Evolutionary conservation across 2,329 filamentous ascomycete species (phyloP).

Genomic region (Alternaria angustiovoidea): DNA sequence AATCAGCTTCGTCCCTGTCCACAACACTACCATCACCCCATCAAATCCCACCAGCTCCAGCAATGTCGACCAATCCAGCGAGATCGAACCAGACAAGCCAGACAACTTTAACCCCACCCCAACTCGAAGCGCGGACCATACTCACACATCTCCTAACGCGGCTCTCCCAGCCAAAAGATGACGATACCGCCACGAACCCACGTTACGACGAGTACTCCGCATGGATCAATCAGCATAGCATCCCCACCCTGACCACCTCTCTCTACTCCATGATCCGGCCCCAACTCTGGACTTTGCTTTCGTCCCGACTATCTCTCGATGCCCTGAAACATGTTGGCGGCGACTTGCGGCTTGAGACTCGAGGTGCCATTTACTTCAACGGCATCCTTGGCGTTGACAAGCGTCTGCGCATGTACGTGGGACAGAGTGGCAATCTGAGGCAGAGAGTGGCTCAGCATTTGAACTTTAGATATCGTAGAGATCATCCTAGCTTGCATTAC

Average conservation of each 20-base stretch:
- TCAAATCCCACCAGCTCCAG: background rate
- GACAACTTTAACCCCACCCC: slow-evolving; percentile 18
- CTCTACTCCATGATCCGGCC: slow-evolving; percentile 32
- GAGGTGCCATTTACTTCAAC: slow-evolving; percentile 37
- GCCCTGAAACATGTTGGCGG: slow-evolving; percentile 34
- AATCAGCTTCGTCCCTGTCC: background rate
- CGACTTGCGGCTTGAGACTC: slow-evolving; percentile 31
- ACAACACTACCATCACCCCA: background rate
- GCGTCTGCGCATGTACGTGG: slow-evolving; percentile 39
- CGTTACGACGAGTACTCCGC: slow-evolving; percentile 27
- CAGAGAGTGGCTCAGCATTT: slow-evolving; percentile 40
- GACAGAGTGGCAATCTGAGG: slow-evolving; percentile 40
- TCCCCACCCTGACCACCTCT: slow-evolving; percentile 26
- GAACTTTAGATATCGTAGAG: slow-evolving; percentile 47
- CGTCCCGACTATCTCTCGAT: slow-evolving; percentile 31
- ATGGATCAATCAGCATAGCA: slow-evolving; percentile 29
- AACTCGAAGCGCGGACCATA: slow-evolving; percentile 36
- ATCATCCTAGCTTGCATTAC: slow-evolving; percentile 47
- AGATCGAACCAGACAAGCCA: slow-evolving; percentile 3
- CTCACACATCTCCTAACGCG: slow-evolving; percentile 30
- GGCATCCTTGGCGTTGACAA: slow-evolving; percentile 37
- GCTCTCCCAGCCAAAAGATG: slow-evolving; percentile 17
- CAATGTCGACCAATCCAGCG: background rate
- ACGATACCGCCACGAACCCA: slow-evolving; percentile 6
- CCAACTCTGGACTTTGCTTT: slow-evolving; percentile 32